These are phyloP conservation scores for Globisporangium spiculum DNA, from an alignment of 352 stramenopile species.

Conservation along the genomic window DNA sequence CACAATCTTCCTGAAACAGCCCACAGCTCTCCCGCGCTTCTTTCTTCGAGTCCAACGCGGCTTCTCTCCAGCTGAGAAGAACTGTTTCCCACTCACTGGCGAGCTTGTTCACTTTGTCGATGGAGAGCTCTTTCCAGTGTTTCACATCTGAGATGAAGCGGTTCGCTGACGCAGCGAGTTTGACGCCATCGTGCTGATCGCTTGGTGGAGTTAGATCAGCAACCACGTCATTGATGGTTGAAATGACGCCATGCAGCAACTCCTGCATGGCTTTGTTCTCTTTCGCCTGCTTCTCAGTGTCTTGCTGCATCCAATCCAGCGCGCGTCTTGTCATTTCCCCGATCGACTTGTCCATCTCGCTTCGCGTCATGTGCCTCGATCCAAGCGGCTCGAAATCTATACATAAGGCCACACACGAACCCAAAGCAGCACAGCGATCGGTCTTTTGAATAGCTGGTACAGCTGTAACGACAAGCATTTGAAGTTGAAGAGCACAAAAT, in stretches of 20 bases:
- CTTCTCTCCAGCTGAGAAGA: constrained; percentile 34
- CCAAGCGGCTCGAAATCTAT: not conserved
- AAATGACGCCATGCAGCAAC: constrained; percentile 24
- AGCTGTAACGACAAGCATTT: not conserved
- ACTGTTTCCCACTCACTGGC: constrained; percentile 28
- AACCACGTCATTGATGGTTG: constrained; percentile 28
- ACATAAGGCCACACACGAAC: not conserved
- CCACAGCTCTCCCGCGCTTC: constrained; percentile 19
- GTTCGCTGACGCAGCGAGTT: not conserved
- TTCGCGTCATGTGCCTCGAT: not conserved
- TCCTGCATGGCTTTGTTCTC: constrained; percentile 29
- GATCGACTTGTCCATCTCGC: constrained; percentile 12
- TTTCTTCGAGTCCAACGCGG: constrained; percentile 18
- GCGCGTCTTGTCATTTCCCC: constrained; percentile 27
- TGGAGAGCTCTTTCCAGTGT: constrained; percentile 13
- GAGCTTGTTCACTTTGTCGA: constrained; percentile 21
- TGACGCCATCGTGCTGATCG: not conserved
- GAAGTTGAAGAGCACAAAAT: not conserved
- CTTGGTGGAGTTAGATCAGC: constrained; percentile 15
- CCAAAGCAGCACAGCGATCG: not conserved
- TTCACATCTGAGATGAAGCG: not conserved
- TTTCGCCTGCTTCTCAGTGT: constrained; percentile 34
- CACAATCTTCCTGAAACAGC: constrained; percentile 30
- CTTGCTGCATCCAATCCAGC: constrained; percentile 42
- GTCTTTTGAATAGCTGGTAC: not conserved